phyloP scores from a whole-genome alignment of 768 basidiomycete genomes.

The Cystofilobasidium ferigula region DNA sequence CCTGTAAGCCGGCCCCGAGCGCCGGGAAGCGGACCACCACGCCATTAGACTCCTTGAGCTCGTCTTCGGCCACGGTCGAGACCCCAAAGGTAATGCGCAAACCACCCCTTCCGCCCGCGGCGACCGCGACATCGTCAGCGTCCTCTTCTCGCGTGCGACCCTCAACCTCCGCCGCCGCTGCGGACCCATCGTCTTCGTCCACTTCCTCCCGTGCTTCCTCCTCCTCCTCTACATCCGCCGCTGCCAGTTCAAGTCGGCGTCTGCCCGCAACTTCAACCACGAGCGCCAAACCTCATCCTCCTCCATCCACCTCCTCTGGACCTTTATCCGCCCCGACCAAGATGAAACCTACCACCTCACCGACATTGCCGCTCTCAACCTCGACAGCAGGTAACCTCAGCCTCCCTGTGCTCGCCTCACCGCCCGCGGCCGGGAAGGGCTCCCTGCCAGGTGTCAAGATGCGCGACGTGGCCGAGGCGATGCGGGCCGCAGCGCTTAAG shows the following conservation, averaged over 20 bases:
- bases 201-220: background rate
- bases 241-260: background rate
- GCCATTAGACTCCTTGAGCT: too few relatives aligned
- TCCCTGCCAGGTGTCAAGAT: constrained; percentile 10
- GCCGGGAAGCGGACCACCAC: too few relatives aligned
- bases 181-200: background rate
- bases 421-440: background rate
- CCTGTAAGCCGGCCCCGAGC: too few relatives aligned
- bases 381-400: background rate
- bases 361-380: background rate
- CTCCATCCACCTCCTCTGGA: background rate
- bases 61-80: background rate
- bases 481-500: background rate
- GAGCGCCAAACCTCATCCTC: background rate
- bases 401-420: background rate
- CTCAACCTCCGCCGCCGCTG: background rate
- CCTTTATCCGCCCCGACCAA: background rate
- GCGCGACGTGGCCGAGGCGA: constrained; percentile 14
- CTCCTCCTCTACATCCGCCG: background rate
- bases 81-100: background rate
- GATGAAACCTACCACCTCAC: background rate
- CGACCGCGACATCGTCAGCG: background rate
- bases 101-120: too few relatives aligned
- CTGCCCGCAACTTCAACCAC: too few relatives aligned
- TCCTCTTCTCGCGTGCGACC: background rate